These are phyloP conservation scores for Ajuga chamaepitys DNA, from an alignment of 257 asterid genomes.

Conservation along the genomic window DNA sequence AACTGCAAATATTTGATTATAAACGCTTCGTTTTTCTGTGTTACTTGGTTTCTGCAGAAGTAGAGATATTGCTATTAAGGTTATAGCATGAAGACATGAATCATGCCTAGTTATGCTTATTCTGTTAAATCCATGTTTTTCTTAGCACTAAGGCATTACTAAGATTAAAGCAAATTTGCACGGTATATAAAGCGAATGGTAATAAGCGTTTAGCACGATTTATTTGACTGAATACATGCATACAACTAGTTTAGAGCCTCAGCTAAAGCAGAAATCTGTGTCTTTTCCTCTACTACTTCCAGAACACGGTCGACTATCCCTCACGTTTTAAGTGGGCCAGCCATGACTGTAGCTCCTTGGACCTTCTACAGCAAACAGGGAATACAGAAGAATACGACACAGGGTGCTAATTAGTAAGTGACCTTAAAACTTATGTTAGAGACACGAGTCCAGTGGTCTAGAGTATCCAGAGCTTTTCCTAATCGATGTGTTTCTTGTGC, in stretches of 20 bases:
- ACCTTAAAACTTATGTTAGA: constrained; percentile 26
- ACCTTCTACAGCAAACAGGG: constrained; percentile 15
- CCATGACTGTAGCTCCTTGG: constrained; percentile 9
- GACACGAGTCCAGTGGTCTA: constrained; percentile 31
- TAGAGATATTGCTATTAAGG: not conserved
- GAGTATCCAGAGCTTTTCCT: constrained; percentile 43
- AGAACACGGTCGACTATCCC: not conserved
- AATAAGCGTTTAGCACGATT: not conserved
- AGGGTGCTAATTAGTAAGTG: not conserved
- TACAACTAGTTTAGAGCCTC: not conserved
- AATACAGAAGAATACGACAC: not conserved
- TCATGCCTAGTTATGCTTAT: not conserved
- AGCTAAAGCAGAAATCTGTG: not conserved
- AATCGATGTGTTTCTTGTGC: constrained; percentile 40
- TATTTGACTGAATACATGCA: not conserved
- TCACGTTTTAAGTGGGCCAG: not conserved
- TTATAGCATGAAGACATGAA: not conserved
- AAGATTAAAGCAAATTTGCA: not conserved
- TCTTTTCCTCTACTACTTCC: not conserved
- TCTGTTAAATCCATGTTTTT: not conserved
- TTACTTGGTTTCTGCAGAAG: not conserved
- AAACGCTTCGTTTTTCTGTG: not conserved
- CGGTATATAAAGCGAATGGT: not conserved
- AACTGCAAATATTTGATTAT: not conserved
- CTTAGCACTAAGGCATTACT: not conserved